Conservation (phyloP, 148 eudicot genomes). For the Chenopodium suecicum region DNA sequence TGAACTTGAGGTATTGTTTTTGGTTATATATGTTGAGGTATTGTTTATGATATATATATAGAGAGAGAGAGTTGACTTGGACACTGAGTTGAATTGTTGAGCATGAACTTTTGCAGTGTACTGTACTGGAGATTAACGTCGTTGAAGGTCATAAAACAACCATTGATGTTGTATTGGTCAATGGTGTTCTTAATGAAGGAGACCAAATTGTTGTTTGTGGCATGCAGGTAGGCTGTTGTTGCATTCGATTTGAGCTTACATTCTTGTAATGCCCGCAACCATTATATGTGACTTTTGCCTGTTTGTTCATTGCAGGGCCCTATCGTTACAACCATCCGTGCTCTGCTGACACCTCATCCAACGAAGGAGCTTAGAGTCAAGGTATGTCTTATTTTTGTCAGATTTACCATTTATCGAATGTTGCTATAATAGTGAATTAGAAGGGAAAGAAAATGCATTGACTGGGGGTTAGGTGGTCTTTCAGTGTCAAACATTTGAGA, state of each 20-base stretch:
- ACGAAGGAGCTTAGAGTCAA: conserved; percentile 94
- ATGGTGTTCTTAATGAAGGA: conserved; percentile 93
- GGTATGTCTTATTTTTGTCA: conserved; percentile 37
- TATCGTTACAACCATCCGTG: conserved; percentile 77
- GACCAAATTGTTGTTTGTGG: conserved; percentile 87
- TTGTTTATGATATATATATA: too few relatives aligned
- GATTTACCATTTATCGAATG: background rate
- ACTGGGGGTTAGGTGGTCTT: background rate
- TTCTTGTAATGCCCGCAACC: background rate
- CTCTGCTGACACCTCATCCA: conserved; percentile 91
- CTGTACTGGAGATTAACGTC: conserved; percentile 91
- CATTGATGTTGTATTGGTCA: conserved; percentile 84
- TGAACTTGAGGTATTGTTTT: conserved; percentile 58
- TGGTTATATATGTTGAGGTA: background rate
- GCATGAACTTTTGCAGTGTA: conserved; percentile 54
- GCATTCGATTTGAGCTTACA: background rate
- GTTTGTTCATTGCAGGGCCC: conserved; percentile 56
- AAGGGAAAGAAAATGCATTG: background rate
- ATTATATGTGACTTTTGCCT: background rate
- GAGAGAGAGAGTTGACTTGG: background rate
- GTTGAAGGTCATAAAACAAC: conserved; percentile 92
- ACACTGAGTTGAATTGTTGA: conserved; percentile 20
- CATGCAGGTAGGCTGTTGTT: conserved; percentile 59
- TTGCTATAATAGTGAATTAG: background rate
- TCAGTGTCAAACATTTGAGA: background rate